Evolutionary conservation across 768 basidiomycete genomes (phyloP).

Genomic region (Lenzites betulinus): DNA sequence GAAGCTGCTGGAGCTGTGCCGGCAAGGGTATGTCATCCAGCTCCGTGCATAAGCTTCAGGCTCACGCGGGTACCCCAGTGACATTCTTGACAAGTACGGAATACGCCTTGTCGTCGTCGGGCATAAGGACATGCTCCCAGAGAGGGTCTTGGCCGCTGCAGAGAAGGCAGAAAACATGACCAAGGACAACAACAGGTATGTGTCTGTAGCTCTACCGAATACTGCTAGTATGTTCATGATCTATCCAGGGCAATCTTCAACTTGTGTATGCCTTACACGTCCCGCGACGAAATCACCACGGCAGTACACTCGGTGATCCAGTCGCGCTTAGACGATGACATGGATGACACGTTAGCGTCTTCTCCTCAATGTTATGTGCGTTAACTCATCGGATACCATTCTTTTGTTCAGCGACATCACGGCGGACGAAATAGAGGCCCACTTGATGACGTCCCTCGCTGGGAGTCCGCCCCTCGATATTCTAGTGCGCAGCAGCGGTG

Average conservation of each 20-base stretch:
- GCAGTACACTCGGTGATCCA: conserved; percentile 63
- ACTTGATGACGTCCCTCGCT: conserved; percentile 63
- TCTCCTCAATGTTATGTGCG: not conserved
- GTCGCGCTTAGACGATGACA: conserved; percentile 38
- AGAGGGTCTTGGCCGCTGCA: conserved; percentile 68
- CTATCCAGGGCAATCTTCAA: conserved; percentile 78
- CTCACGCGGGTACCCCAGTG: conserved; percentile 45
- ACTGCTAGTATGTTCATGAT: not conserved
- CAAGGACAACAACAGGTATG: conserved; percentile 66
- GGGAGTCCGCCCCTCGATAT: conserved; percentile 86
- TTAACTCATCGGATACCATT: not conserved
- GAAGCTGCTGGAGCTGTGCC: conserved; percentile 75
- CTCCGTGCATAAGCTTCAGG: no score
- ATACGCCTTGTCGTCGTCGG: conserved; percentile 87
- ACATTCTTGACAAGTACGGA: conserved; percentile 78
- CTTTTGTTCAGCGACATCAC: conserved; percentile 49
- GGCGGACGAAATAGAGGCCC: conserved; percentile 64
- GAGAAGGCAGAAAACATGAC: conserved; percentile 78
- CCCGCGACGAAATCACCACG: conserved; percentile 87
- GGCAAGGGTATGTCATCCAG: conserved; percentile 64
- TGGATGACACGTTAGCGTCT: conserved; percentile 3
- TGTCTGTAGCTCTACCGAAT: not conserved
- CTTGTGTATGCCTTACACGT: conserved; percentile 90
- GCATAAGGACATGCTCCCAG: conserved; percentile 70
- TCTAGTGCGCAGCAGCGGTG: conserved; percentile 89